Evolutionary conservation across 176 grass and related monocot genomes (phyloP), one percentile per base, ranked within the genome.

Genomic region (Miscanthus lutarioriparius): DNA sequence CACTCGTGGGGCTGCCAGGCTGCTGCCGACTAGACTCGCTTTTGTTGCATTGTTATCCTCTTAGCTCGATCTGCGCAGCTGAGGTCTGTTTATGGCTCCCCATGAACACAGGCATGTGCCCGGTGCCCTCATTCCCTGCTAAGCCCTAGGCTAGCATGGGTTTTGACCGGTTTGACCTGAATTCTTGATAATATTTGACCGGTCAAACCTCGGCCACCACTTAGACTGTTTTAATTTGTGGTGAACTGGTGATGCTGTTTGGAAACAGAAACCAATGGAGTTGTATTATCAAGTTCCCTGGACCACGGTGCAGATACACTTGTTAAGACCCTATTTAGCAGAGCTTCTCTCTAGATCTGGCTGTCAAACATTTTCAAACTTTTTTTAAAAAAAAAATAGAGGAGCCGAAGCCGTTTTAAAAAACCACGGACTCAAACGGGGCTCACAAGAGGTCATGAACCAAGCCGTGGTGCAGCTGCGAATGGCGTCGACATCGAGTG

Each of bases 171-270:
- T 72, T 71, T 82, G 64, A 80, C 87, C 43, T 8, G 1, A 20
- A 48, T n/a, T 2, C 1, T 45, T 27, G 33, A 47, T 64, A 9
- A 10, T n/a, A 78, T 45, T 58, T 86, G 83, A 87, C 84, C 14
- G 13, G 89, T 87, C 89, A 90, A 82, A 64, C 76, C 49, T 47
- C 32, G 70, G 62, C 64, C 63, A 39, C 6, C 79, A 58, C 63
- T 81, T n/a, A n/a, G n/a, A n/a, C n/a, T n/a, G n/a, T n/a, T n/a
- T n/a, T n/a, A n/a, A n/a, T n/a, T 17, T 19, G 13, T 22, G 51
- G n/a, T n/a, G n/a, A n/a, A n/a, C n/a, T n/a, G n/a, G n/a, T 40
- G 33, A 1, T 27, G 84, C 61, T 44, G 37, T 13, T 56, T 10
- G 79, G 63, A 65, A 53, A 68, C 78, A 14, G 41, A 65, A 25